A percentile compares a stretch with the other conserved stretches of the same genome.
Evolutionary conservation across 371 early-diverging fungal genomes (phyloP).

Genomic region (Mortierella sp.): DNA sequence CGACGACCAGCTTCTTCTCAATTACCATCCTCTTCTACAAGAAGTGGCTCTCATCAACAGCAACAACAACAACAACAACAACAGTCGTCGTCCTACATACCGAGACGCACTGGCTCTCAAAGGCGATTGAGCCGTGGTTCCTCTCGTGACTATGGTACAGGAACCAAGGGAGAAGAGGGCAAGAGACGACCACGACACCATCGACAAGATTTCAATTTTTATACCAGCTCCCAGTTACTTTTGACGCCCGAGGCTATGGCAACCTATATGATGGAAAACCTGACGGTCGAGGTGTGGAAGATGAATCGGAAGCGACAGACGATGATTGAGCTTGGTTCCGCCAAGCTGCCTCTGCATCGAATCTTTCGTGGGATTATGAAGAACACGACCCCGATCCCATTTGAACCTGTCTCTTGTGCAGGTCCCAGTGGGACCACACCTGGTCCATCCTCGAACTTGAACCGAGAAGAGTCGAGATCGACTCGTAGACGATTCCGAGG

Average conservation of each 20-base stretch:
- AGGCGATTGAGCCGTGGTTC: conserved; percentile 11
- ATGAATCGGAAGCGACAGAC: conserved; percentile 42
- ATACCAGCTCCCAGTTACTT: conserved; percentile 27
- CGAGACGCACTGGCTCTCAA: conserved; percentile 3
- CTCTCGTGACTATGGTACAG: background rate
- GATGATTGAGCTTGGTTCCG: conserved; percentile 47
- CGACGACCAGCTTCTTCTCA: background rate
- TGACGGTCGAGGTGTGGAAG: conserved; percentile 52
- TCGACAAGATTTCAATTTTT: conserved; percentile 43
- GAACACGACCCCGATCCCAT: conserved; percentile 10
- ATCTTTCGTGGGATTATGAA: conserved; percentile 45
- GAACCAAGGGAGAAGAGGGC: background rate
- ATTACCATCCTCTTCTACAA: conserved; percentile 14
- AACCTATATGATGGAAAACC: conserved; percentile 43
- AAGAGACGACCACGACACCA: background rate
- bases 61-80: background rate
- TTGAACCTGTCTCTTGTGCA: too few relatives aligned
- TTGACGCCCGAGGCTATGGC: conserved; percentile 52
- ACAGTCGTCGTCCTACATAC: background rate
- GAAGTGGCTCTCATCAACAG: conserved; percentile 8
- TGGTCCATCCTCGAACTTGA: too few relatives aligned
- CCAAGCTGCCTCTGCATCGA: conserved; percentile 43
- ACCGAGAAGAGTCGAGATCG: too few relatives aligned
- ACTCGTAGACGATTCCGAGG: background rate
- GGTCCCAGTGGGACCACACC: too few relatives aligned